phyloP scores from a whole-genome alignment of 2,329 filamentous ascomycete genomes.

The Hawksworthiomyces lignivorus region DNA sequence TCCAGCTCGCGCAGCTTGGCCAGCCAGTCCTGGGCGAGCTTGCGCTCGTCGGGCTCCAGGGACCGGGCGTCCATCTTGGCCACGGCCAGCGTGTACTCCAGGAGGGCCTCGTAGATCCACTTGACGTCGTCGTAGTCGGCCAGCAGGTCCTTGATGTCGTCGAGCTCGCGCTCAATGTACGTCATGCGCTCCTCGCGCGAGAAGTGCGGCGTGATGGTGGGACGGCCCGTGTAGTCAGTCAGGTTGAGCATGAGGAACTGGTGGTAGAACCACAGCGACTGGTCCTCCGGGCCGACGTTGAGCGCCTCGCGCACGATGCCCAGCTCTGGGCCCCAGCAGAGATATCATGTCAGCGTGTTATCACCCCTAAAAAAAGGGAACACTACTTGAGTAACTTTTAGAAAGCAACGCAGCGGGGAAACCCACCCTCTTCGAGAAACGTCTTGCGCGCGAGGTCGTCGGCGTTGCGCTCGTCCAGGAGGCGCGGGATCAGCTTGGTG shows the following conservation, averaged over 20 bases:
- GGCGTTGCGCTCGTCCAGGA: constrained; percentile 65
- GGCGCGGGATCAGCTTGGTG: constrained; percentile 69
- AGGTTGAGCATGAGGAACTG: constrained; percentile 73
- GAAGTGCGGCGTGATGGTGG: constrained; percentile 59
- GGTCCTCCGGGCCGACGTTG: constrained; percentile 85
- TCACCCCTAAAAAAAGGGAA: neutral
- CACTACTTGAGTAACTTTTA: no score
- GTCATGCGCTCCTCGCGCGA: constrained; percentile 50
- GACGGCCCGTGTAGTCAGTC: constrained; percentile 37
- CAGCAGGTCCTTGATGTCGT: constrained; percentile 60
- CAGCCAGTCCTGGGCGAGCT: constrained; percentile 51
- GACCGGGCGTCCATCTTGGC: constrained; percentile 41
- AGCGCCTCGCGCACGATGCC: constrained; percentile 67
- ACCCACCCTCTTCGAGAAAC: constrained; percentile 63
- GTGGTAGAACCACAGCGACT: constrained; percentile 96
- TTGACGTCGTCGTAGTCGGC: constrained; percentile 56
- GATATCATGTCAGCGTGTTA: no score
- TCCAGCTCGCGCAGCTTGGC: constrained; percentile 61
- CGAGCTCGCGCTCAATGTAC: constrained; percentile 64
- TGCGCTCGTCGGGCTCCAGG: constrained; percentile 31
- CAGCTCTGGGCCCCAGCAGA: constrained; percentile 48
- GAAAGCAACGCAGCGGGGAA: no score
- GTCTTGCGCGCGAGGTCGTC: constrained; percentile 52
- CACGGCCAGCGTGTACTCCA: constrained; percentile 63
- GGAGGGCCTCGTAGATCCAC: constrained; percentile 81